phyloP scores from a whole-genome alignment of 2,329 filamentous ascomycete genomes.

The Calonectria pseudoturangicola region DNA sequence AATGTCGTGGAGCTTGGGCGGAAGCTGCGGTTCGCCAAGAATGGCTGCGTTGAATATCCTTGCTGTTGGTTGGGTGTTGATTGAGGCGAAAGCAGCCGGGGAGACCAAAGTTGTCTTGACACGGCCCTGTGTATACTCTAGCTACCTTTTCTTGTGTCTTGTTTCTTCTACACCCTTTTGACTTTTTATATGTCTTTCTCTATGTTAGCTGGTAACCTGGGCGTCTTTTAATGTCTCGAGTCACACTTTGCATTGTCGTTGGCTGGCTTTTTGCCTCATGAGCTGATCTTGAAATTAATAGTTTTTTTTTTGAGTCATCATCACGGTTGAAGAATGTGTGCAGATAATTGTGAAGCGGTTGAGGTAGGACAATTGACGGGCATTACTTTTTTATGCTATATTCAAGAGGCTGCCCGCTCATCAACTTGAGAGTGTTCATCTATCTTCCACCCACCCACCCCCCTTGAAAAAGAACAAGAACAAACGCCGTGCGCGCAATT shows the following conservation, averaged over 20 bases:
- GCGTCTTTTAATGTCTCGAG: slow-evolving; percentile 42
- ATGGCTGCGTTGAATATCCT: slow-evolving; percentile 34
- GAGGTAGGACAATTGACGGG: neutral
- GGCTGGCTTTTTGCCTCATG: neutral
- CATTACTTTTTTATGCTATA: slow-evolving; percentile 44
- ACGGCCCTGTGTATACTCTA: slow-evolving; percentile 53
- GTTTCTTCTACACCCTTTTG: slow-evolving; percentile 48
- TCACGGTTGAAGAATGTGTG: slow-evolving; percentile 7
- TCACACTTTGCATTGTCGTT: slow-evolving; percentile 11
- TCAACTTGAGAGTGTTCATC: slow-evolving; percentile 35
- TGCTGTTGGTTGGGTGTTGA: slow-evolving; percentile 28
- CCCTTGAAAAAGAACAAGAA: slow-evolving; percentile 23
- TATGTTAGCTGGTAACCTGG: slow-evolving; percentile 49
- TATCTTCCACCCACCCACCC: slow-evolving; percentile 29
- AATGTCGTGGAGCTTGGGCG: slow-evolving; percentile 17
- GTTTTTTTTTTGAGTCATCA: neutral
- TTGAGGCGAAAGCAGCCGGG: slow-evolving; percentile 30
- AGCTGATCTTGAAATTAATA: neutral
- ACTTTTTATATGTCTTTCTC: slow-evolving; percentile 43
- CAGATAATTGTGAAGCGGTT: neutral
- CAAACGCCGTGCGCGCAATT: slow-evolving; percentile 32
- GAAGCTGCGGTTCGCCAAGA: slow-evolving; percentile 16
- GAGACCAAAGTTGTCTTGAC: slow-evolving; percentile 45
- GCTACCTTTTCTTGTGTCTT: slow-evolving; percentile 47
- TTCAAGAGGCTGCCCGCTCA: slow-evolving; percentile 31